phyloP scores from a whole-genome alignment of 768 basidiomycete species.

The Coprinellus micaceus region DNA sequence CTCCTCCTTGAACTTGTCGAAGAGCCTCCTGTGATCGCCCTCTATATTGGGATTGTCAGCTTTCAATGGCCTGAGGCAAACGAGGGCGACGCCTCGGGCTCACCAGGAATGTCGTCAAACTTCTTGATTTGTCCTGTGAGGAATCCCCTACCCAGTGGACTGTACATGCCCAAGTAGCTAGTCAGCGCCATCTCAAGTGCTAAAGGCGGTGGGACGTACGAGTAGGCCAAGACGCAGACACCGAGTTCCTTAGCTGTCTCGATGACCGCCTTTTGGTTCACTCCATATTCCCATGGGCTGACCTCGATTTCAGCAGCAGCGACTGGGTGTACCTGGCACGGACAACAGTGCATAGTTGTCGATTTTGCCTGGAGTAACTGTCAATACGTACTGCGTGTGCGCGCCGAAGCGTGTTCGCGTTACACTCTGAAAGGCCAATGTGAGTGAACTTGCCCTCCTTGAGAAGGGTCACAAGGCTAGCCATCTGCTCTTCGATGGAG shows the following conservation, averaged over 20 bases:
- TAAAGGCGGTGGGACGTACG: slow-evolving; percentile 11
- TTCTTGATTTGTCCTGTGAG: slow-evolving; percentile 48
- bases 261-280: slow-evolving; percentile 49
- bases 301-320: slow-evolving; percentile 65
- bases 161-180: no score
- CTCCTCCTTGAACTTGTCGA: slow-evolving; percentile 31
- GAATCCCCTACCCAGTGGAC: slow-evolving; percentile 52
- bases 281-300: slow-evolving; percentile 57
- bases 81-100: background rate
- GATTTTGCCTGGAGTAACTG: no score
- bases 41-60: slow-evolving; percentile 14
- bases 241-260: slow-evolving; percentile 49
- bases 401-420: slow-evolving; percentile 43
- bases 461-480: slow-evolving; percentile 39
- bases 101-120: slow-evolving; percentile 26
- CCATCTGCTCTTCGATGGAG: slow-evolving; percentile 44
- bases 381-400: slow-evolving; percentile 30
- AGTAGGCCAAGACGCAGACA: slow-evolving; percentile 56
- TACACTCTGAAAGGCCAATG: slow-evolving; percentile 58
- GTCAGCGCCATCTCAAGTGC: no score
- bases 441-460: slow-evolving; percentile 57
- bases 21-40: slow-evolving; percentile 44
- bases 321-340: slow-evolving; percentile 55
- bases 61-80: background rate
- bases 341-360: no score